These are phyloP conservation scores for Gigaspora rosea DNA, from an alignment of 192 early-diverging fungal genomes.

Conservation along the genomic window DNA sequence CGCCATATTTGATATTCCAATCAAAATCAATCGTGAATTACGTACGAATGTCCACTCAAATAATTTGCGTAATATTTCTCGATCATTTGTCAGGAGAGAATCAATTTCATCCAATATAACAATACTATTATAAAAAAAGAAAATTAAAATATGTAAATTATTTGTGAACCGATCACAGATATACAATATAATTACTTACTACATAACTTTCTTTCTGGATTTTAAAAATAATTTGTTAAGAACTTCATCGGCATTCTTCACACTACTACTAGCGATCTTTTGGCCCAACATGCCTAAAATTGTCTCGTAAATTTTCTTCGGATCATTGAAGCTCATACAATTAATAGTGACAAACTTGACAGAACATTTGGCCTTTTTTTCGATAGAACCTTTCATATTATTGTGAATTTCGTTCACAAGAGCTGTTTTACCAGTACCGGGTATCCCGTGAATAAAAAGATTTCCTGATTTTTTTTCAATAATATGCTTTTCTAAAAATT, in stretches of 20 bases:
- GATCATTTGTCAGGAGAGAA: constrained; percentile 74
- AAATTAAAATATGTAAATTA: constrained; percentile 1
- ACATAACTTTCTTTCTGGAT: constrained; percentile 50
- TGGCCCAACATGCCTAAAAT: background rate
- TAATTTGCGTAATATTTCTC: constrained; percentile 60
- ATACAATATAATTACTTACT: constrained; percentile 42
- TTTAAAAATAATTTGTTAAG: constrained; percentile 59
- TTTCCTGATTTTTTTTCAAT: constrained; percentile 56
- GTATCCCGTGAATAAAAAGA: constrained; percentile 87
- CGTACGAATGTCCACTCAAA: constrained; percentile 75
- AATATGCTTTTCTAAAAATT: constrained; percentile 58
- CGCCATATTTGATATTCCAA: constrained; percentile 85
- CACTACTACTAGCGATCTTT: background rate
- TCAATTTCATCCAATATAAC: constrained; percentile 95
- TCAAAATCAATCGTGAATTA: constrained; percentile 68
- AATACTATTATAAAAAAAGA: constrained; percentile 49
- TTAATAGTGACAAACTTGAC: constrained; percentile 73
- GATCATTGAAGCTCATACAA: constrained; percentile 80
- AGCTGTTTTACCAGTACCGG: constrained; percentile 96
- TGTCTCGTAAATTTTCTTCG: constrained; percentile 1
- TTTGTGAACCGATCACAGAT: background rate
- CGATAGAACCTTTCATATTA: constrained; percentile 40
- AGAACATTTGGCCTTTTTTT: constrained; percentile 3
- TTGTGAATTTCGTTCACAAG: constrained; percentile 64
- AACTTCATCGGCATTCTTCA: constrained; percentile 38